Percentiles rank a stretch among this genome's conserved stretches.
phyloP scores from a whole-genome alignment of 2,329 filamentous ascomycete species.

The Xylariaceae sp. region DNA sequence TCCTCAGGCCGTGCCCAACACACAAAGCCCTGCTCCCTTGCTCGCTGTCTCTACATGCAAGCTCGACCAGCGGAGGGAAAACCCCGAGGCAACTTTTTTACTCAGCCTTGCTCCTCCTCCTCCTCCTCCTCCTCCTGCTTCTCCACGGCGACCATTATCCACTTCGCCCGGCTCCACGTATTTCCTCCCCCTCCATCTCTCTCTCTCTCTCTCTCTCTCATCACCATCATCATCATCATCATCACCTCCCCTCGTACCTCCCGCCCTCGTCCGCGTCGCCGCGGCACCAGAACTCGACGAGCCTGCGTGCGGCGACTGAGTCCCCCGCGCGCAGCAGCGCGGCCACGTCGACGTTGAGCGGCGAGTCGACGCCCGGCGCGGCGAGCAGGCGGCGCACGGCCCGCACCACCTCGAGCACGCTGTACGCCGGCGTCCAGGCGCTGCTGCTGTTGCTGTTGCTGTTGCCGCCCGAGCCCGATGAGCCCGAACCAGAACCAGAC shows the following conservation, averaged over 20 bases:
- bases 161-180: no score
- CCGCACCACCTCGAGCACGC: conserved; percentile 65
- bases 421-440: conserved; percentile 81
- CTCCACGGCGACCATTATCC: no score
- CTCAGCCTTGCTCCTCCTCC: no score
- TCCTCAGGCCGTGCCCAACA: no score
- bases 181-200: background rate
- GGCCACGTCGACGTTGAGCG: conserved; percentile 73
- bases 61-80: no score
- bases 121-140: no score
- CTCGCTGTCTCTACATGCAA: no score
- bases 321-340: conserved; percentile 63
- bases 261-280: conserved; percentile 34
- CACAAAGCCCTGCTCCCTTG: no score
- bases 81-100: no score
- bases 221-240: background rate
- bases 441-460: no score
- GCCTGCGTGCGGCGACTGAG: conserved; percentile 54
- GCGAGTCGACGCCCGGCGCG: conserved; percentile 64
- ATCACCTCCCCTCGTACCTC: conserved; percentile 37
- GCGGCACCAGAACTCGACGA: conserved; percentile 64
- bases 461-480: no score
- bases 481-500: no score
- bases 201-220: background rate
- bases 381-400: conserved; percentile 63